Evolutionary conservation across 805 yeast species (phyloP), one percentile per base, ranked within the genome.

Genomic region (Ogataea nitratoaversa): DNA sequence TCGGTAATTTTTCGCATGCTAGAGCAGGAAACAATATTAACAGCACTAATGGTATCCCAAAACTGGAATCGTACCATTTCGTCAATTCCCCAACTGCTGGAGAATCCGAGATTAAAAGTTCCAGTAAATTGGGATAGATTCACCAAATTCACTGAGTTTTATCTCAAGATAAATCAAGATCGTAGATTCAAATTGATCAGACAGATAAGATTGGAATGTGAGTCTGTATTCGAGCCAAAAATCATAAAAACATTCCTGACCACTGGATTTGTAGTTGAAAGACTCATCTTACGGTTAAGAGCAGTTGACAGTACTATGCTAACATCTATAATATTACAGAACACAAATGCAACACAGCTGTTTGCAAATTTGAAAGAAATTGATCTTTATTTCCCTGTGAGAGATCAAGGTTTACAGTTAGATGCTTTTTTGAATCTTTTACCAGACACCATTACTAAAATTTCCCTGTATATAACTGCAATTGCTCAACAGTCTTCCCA

Each of bases 31-130:
- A 32, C 48, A 2, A 19, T 49, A 7, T 16, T 55, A 13, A 35
- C 38, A 14, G 42, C 57, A 28, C 22, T 50, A 5, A 8, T 22
- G 6, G 59, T 57, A 7, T 40, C 38, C 18, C 39, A 35, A n/a
- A 11, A 11, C 8, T 57, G 62, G 62, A 17, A 46, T 30, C 19
- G 34, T 3, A 30, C 35, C 2, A 30, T 57, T 1, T 30, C 25
- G 2, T 36, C 34, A 3, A 30, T 40, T 3, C 52, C 53, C 1
- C 33, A 37, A n/a, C n/a, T 52, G 4, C 41, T 48, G 12, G 38
- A 36, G 3, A n/a, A 31, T 5, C 52, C 50, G 3, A 27, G 7
- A 2, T 30, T 54, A 34, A 43, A 42, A 29, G 27, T 35, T 3
- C 19, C 36, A 9, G 12, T 50, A 6, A 18, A 44, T 2, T 30